Conservation (phyloP, 23 red algal species). For the Pyropia haitanensis region DNA sequence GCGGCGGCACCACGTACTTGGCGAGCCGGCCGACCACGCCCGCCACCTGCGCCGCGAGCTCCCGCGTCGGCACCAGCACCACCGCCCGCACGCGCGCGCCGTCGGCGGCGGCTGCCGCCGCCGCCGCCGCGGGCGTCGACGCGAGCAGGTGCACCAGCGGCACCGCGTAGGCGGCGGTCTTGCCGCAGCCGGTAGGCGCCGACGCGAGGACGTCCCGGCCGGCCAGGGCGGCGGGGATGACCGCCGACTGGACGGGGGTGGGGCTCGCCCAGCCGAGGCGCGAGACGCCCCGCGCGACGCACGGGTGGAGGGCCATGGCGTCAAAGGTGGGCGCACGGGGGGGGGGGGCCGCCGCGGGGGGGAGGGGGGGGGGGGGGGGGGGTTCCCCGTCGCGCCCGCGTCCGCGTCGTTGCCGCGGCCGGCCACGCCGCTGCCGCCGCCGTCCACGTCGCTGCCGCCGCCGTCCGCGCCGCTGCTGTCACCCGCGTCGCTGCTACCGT, state of each 20-base stretch:
- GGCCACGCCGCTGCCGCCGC: too few species aligned
- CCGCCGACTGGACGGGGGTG: slow-evolving; percentile 73
- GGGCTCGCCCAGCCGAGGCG: slow-evolving; percentile 54
- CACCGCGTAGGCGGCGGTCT: slow-evolving; percentile 84
- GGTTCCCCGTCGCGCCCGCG: too few species aligned
- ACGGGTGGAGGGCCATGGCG: slow-evolving; percentile 65
- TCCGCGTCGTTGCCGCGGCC: too few species aligned
- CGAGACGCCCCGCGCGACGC: slow-evolving; percentile 53
- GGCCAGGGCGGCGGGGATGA: slow-evolving; percentile 57
- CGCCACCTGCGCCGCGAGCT: slow-evolving; percentile 80
- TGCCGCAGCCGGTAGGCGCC: slow-evolving; percentile 92
- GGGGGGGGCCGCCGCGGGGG: neutral
- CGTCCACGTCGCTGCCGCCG: too few species aligned
- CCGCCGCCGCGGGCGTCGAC: slow-evolving; percentile 3
- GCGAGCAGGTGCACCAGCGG: slow-evolving; percentile 72
- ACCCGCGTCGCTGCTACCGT: too few species aligned
- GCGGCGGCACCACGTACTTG: slow-evolving; percentile 25
- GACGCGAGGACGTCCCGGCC: slow-evolving; percentile 75
- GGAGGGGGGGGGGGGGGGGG: too few species aligned
- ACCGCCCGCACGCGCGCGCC: slow-evolving; percentile 25
- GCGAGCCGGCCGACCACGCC: slow-evolving; percentile 30
- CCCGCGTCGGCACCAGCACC: slow-evolving; percentile 88
- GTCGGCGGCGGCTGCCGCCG: neutral
- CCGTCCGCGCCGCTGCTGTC: too few species aligned
- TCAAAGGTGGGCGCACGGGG: slow-evolving; percentile 20